Evolutionary conservation across 179 eudicot genomes (phyloP), one percentile per base, ranked within the genome.

Genomic region (Beta corolliflora): DNA sequence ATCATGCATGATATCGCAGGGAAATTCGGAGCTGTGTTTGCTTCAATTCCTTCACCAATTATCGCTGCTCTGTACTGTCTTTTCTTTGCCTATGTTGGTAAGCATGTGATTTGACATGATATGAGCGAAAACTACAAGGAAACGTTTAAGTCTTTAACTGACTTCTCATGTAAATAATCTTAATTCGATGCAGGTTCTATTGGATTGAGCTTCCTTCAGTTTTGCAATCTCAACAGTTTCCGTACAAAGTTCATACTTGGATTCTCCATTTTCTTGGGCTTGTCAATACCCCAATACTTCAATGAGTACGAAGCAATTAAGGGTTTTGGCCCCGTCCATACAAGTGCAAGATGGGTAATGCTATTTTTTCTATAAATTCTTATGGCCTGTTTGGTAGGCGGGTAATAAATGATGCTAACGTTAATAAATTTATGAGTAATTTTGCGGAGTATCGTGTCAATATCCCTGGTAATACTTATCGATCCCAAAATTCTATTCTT

Each of bases 201-300:
- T 52, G 98, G 98, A 61, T 61, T 94, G 68, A 85, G 91, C 82
- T 89, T 93, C 84, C 97, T 94, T 71, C 97, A 94, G 76, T 94
- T 90, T 88, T 94, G 97, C 88, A 91, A 94, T 75, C 94, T 94
- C 53, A 94, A 94, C 88, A 94, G 97, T 81, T 94, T 94, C 86
- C 80, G 96, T 21, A 94, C 93, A 56, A 89, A 88, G 81, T 91
- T 94, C 85, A 91, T 94, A 80, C 69, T 94, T 19, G 97, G 95
- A 25, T 87, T 91, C 81, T 90, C 98, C n/a, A 83, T 93, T 71
- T 94, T 90, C 85, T 64, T 94, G 79, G 98, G 98, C 41, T 81
- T 94, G 55, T 94, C 98, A 0, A 85, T 94, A 23, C 92, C 98
- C 21, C 98, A 94, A 77, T 94, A 94, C 87, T 94, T 94, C 89